Base-by-base conservation (phyloP, 148 eudicot species). In the Amaranthus hypochondriacus region DNA sequence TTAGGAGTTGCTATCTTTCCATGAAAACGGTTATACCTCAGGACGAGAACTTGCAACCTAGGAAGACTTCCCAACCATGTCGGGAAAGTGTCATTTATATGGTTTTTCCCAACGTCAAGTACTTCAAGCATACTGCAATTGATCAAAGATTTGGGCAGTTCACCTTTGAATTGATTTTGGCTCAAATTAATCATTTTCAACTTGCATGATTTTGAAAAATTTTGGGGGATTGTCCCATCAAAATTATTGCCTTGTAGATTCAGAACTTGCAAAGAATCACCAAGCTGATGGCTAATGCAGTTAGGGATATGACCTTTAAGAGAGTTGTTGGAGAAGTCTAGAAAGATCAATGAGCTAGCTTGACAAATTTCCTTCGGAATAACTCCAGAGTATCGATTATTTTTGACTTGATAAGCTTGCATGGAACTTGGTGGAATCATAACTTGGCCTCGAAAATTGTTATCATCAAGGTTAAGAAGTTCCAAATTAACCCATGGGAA, bases 81-180 rank as follows among this genome's bases (percentile, higher is more conserved):
- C 2, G 90, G 90, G 7, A 87, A 85, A 44, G 68, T 46, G 43
- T 80, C 90, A 21, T 44, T 57, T 0, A 87, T 51, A 13, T 12
- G 69, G 68, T 85, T 87, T 44, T 73, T 48, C 2, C 82, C 78
- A 3, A 85, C 42, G 60, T 81, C 72, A 3, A 87, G 74, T 39
- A 81, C 63, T 62, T 70, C 74, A 11, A 87, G 79, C 46, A 13
- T 10, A 3, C 4, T 3, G 21, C 82, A 75, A 13, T 68, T 66
- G 46, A 13, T 49, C 68, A 78, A 61, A 14, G 81, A 78, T 52
- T 55, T 78, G n/a, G 79, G 79, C 2, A 81, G 52, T 7, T 21
- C 4, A 47, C 78, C 81, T 5, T 51, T 18, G 14, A 78, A 44
- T 8, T 71, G 57, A 49, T 81, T 82, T 14, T 54, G 47, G 15